Percentiles rank a stretch among this genome's conserved stretches.
Conservation (phyloP, 768 basidiomycete genomes). For the Macrolepiota albuminosa region DNA sequence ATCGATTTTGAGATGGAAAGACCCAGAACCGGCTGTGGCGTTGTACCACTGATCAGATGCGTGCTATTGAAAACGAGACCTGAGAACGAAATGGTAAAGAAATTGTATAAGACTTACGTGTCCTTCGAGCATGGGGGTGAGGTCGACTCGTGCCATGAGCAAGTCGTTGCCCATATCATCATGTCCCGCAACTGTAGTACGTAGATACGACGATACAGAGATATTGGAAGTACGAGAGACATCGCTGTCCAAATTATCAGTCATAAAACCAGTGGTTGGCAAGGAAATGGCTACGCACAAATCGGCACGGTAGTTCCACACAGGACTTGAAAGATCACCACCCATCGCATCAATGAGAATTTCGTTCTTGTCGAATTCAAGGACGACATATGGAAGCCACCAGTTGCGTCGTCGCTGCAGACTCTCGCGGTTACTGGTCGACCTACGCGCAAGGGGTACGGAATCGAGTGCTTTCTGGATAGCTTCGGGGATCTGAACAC, state of each 20-base stretch:
- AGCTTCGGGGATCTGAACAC: constrained; percentile 74
- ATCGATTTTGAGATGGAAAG: constrained; percentile 93
- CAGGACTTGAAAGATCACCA: constrained; percentile 84
- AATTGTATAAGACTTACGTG: constrained; percentile 43
- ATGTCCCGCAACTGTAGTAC: constrained; percentile 72
- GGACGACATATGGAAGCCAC: constrained; percentile 97
- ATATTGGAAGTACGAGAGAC: constrained; percentile 93
- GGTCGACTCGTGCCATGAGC: constrained; percentile 88
- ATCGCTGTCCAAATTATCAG: constrained; percentile 50
- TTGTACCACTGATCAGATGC: constrained; percentile 89
- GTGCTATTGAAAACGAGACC: constrained; percentile 38
- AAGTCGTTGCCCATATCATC: constrained; percentile 98
- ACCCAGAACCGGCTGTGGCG: constrained; percentile 79
- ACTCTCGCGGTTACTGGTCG: constrained; percentile 80
- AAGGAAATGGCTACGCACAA: constrained; percentile 58
- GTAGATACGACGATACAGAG: constrained; percentile 85
- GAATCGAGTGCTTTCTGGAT: constrained; percentile 79
- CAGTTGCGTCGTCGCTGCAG: constrained; percentile 90
- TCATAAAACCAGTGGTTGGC: not conserved
- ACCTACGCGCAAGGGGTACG: constrained; percentile 46
- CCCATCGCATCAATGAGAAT: constrained; percentile 94
- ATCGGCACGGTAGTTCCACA: constrained; percentile 94
- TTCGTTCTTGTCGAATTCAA: constrained; percentile 98
- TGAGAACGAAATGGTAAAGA: constrained; percentile 10
- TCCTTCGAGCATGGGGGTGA: constrained; percentile 77